Evolutionary conservation across 2,329 filamentous ascomycete species (phyloP).

Genomic region (Kalmusia sp.): DNA sequence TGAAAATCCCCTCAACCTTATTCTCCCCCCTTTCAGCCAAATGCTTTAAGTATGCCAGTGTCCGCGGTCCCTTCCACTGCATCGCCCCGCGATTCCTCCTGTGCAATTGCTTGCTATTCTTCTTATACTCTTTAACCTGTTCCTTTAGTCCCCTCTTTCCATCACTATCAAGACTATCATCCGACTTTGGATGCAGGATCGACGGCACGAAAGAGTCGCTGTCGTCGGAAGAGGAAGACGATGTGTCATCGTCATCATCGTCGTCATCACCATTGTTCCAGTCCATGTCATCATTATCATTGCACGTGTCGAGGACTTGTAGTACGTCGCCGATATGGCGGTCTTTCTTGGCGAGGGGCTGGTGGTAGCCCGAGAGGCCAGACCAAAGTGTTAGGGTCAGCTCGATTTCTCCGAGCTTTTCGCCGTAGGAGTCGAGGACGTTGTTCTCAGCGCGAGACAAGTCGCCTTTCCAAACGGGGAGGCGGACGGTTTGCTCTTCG

Average conservation of each 20-base stretch:
- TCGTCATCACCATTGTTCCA: slow-evolving; percentile 29
- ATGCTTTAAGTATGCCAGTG: slow-evolving; percentile 65
- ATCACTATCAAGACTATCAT: slow-evolving; percentile 34
- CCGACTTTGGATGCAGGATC: slow-evolving; percentile 30
- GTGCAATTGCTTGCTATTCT: slow-evolving; percentile 36
- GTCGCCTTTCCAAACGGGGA: slow-evolving; percentile 73
- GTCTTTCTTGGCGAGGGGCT: slow-evolving; percentile 62
- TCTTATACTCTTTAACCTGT: slow-evolving; percentile 62
- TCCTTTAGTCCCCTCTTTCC: slow-evolving; percentile 57
- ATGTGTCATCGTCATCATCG: background rate
- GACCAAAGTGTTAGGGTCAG: slow-evolving; percentile 66
- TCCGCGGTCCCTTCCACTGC: slow-evolving; percentile 72
- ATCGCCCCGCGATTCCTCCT: slow-evolving; percentile 71
- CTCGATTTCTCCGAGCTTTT: slow-evolving; percentile 65
- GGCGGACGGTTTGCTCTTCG: slow-evolving; percentile 63
- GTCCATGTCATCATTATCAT: slow-evolving; percentile 60
- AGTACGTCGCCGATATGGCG: slow-evolving; percentile 65
- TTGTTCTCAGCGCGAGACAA: slow-evolving; percentile 61
- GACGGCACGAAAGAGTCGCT: slow-evolving; percentile 24
- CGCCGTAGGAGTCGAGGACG: slow-evolving; percentile 59
- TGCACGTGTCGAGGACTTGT: slow-evolving; percentile 68
- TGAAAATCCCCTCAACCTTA: slow-evolving; percentile 57
- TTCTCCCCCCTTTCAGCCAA: slow-evolving; percentile 61
- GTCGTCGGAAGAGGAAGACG: background rate
- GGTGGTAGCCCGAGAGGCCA: slow-evolving; percentile 67